Evolutionary conservation across 148 eudicot genomes (phyloP), one percentile per base, ranked within the genome.

Genomic region (Fagopyrum esculentum): DNA sequence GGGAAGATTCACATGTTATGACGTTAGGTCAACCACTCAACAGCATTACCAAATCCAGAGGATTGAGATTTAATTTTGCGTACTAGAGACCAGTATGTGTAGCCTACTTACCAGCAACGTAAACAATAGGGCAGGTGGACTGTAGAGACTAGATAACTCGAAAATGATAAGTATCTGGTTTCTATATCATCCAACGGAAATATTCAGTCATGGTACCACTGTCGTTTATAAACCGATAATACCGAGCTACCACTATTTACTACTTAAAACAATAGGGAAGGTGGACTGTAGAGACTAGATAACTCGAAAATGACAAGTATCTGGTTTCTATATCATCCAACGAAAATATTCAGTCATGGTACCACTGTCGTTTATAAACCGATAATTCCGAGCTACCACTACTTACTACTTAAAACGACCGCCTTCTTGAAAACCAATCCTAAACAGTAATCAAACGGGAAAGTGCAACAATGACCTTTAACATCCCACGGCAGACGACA

Each of bases 141-240:
- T 1, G 40, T 35, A 35, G 40, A 35, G 0, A 35, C 40, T 51
- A n/a, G 60, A 56, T 6, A 56, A 2, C 60, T 56, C 60, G 5
- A 57, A 57, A 19, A 2, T 22, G 64, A 57, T 2, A 57, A 19
- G 22, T 57, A 57, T 61, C 0, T 29, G 43, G 43, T 29, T 26
- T 61, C 68, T 61, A 61, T 61, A 57, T 19, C 63, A 57, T 19
- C 63, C 63, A 60, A 61, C 43, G 22, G 15, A 61, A 61, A 43
- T 45, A 66, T 66, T 66, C 47, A 66, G n/a, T 43, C 35, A 4
- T 46, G 13, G 69, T 64, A 64, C n/a, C 69, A 64, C 69, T 11
- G 44, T 29, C 16, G 12, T 6, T 57, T 26, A 60, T 16, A 63
- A 30, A 63, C 45, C 35, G 45, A 63, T 29, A 35, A 63, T 2